Percentiles rank a stretch among this genome's conserved stretches.
These are phyloP conservation scores for Phlebopus sp. DNA, from an alignment of 1,284 basidiomycete species.

Conservation along the genomic window DNA sequence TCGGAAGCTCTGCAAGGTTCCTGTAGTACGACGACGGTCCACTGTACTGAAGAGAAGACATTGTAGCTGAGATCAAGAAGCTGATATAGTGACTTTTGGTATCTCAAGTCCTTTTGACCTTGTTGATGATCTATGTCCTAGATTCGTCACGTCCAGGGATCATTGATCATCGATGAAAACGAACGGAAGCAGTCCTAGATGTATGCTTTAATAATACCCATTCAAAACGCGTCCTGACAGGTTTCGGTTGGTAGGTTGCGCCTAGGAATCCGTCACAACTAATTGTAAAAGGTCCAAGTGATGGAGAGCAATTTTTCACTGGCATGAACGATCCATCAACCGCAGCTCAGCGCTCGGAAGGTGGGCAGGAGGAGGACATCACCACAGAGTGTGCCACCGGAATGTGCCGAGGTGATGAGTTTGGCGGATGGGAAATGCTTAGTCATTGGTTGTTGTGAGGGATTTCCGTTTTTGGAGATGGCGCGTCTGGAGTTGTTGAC, in stretches of 20 bases:
- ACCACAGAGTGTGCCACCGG: neutral
- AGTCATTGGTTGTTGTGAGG: constrained; percentile 16
- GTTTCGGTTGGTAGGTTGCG: too few relatives aligned
- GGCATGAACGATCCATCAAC: neutral
- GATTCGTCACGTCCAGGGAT: too few relatives aligned
- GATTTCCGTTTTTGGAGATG: constrained; percentile 1
- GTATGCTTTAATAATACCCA: too few relatives aligned
- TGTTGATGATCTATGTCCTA: too few relatives aligned
- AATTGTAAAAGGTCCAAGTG: too few relatives aligned
- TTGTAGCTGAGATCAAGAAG: neutral
- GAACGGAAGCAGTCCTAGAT: too few relatives aligned
- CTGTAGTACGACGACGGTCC: constrained; percentile 32
- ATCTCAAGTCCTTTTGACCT: too few relatives aligned
- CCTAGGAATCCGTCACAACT: too few relatives aligned
- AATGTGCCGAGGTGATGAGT: neutral
- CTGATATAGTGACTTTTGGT: neutral
- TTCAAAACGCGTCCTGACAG: too few relatives aligned
- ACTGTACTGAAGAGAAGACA: constrained; percentile 21
- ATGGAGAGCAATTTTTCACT: too few relatives aligned
- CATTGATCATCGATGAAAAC: too few relatives aligned
- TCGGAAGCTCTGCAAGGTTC: constrained; percentile 44
- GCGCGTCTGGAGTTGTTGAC: constrained; percentile 5
- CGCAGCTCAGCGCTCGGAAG: neutral
- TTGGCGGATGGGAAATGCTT: constrained; percentile 20
- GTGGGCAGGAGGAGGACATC: constrained; percentile 7